Evolutionary conservation across 371 early-diverging fungal genomes (phyloP).

Genomic region (Apophysomyces variabilis): DNA sequence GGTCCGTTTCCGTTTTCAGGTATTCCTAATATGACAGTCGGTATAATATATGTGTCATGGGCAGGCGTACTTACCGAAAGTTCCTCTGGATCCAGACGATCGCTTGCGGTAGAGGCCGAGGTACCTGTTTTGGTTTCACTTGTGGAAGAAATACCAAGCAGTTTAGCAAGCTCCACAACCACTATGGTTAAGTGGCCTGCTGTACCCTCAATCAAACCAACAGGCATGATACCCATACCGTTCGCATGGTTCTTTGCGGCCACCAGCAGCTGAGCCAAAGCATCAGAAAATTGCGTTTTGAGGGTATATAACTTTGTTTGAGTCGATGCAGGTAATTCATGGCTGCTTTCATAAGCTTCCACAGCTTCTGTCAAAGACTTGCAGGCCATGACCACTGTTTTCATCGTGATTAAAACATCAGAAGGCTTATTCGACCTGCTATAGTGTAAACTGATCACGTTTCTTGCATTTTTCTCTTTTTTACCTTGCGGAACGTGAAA

Average conservation of each 20-base stretch:
- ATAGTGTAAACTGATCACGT: not conserved
- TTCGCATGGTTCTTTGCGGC: slow-evolving; percentile 84
- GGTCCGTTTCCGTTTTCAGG: slow-evolving; percentile 85
- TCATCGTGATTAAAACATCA: slow-evolving; percentile 80
- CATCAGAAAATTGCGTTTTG: slow-evolving; percentile 65
- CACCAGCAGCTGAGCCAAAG: slow-evolving; percentile 68
- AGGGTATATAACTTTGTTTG: slow-evolving; percentile 42
- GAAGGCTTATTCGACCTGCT: slow-evolving; percentile 68
- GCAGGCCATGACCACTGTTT: slow-evolving; percentile 81
- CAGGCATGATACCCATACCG: slow-evolving; percentile 69
- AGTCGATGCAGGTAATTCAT: slow-evolving; percentile 20
- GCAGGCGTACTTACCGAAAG: slow-evolving; percentile 28
- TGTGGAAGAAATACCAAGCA: slow-evolving; percentile 55
- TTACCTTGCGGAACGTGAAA: slow-evolving; percentile 72
- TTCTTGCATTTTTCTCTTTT: not conserved
- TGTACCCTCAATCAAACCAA: slow-evolving; percentile 76
- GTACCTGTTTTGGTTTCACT: slow-evolving; percentile 8
- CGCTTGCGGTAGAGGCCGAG: slow-evolving; percentile 8
- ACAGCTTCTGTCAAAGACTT: slow-evolving; percentile 83
- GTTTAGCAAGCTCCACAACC: slow-evolving; percentile 77
- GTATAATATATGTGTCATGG: not conserved
- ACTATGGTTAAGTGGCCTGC: slow-evolving; percentile 77
- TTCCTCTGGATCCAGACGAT: slow-evolving; percentile 26
- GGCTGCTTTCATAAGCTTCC: slow-evolving; percentile 62
- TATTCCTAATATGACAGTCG: slow-evolving; percentile 48